These are phyloP conservation scores for Gentiana straminea DNA, from an alignment of 257 asterid species.

Conservation along the genomic window DNA sequence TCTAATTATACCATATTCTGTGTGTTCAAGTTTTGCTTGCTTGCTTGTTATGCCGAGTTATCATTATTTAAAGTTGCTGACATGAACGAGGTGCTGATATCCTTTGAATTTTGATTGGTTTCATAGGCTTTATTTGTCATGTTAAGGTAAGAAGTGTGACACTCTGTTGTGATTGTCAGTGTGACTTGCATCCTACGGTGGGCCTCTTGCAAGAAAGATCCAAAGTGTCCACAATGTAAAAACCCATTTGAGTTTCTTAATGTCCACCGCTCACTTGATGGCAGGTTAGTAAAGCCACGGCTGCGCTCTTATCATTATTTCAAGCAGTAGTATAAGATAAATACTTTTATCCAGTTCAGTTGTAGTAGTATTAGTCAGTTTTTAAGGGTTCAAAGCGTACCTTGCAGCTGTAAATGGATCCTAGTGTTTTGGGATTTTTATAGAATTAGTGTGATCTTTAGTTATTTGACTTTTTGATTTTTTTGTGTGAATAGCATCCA, in stretches of 20 bases:
- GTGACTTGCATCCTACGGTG: constrained; percentile 84
- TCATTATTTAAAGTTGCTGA: too few species aligned
- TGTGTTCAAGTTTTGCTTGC: background rate
- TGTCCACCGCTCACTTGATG: constrained; percentile 87
- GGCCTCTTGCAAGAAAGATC: constrained; percentile 77
- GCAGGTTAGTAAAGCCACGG: constrained; percentile 37
- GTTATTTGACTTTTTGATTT: background rate
- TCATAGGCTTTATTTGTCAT: too few species aligned
- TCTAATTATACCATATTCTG: background rate
- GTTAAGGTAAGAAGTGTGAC: too few species aligned
- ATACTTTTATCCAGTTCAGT: background rate
- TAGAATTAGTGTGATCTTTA: background rate
- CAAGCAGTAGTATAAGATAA: too few species aligned
- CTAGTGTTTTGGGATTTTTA: background rate
- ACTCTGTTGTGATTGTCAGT: constrained; percentile 22
- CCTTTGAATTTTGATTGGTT: too few species aligned
- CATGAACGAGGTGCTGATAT: background rate
- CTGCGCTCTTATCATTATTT: background rate
- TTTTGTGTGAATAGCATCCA: constrained; percentile 35
- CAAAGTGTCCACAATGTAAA: constrained; percentile 89
- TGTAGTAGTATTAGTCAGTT: too few species aligned
- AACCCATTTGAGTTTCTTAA: constrained; percentile 62
- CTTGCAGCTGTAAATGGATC: too few species aligned
- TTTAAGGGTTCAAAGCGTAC: too few species aligned
- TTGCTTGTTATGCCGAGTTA: too few species aligned